phyloP scores from a whole-genome alignment of 2,329 filamentous ascomycete genomes.

The Grosmannia clavigera region DNA sequence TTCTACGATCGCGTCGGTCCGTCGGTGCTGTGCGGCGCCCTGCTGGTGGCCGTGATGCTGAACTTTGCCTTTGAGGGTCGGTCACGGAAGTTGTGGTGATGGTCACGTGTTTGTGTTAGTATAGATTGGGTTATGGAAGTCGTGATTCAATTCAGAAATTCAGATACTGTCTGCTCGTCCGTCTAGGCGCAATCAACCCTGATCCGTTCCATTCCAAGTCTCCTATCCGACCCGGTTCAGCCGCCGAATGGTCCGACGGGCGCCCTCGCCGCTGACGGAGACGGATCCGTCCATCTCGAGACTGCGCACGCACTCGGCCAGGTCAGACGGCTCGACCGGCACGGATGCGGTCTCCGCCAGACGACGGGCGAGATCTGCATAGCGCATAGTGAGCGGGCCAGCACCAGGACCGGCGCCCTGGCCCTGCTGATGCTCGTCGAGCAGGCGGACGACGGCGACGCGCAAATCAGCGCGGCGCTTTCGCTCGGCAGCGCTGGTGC shows the following conservation, averaged over 20 bases:
- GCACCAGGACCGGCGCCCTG: conserved; percentile 44
- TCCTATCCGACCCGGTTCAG: conserved; percentile 24
- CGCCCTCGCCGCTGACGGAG: conserved; percentile 72
- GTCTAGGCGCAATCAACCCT: not conserved
- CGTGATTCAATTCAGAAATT: no score
- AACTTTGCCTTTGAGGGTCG: conserved; percentile 74
- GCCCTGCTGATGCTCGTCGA: conserved; percentile 64
- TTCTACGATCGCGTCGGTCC: conserved; percentile 91
- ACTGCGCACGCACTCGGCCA: conserved; percentile 65
- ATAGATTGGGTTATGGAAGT: no score
- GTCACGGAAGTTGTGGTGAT: conserved; percentile 42
- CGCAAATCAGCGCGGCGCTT: conserved; percentile 76
- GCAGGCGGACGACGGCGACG: conserved; percentile 55
- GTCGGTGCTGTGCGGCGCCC: conserved; percentile 56
- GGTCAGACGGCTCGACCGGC: conserved; percentile 65
- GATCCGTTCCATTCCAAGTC: not conserved
- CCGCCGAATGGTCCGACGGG: conserved; percentile 68
- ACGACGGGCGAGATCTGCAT: conserved; percentile 63
- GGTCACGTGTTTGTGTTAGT: no score
- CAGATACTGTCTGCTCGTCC: no score
- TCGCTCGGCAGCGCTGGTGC: conserved; percentile 80
- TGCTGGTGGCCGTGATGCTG: conserved; percentile 61
- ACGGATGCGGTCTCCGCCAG: conserved; percentile 60
- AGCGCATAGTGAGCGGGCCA: conserved; percentile 43
- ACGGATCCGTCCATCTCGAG: conserved; percentile 78